Conservation (phyloP, 495 filamentous ascomycete genomes). For the Penicilliopsis zonata region DNA sequence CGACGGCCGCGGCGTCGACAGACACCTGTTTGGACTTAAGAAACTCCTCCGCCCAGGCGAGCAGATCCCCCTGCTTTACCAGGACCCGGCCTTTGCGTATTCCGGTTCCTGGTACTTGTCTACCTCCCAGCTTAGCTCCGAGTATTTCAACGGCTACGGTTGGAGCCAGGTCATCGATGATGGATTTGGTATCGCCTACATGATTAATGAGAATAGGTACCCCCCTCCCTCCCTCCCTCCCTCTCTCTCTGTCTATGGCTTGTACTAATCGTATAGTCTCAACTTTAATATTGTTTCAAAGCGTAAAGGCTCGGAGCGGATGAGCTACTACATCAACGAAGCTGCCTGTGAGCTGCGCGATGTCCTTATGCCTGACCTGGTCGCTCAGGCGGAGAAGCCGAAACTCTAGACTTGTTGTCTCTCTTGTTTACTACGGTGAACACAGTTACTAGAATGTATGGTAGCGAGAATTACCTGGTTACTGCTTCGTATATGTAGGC, state of each 20-base stretch:
- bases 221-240: conserved; percentile 1
- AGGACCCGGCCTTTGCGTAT: conserved; percentile 79
- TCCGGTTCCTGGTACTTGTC: conserved; percentile 81
- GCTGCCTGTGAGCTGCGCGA: conserved; percentile 86
- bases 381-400: conserved; percentile 61
- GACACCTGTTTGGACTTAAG: conserved; percentile 95
- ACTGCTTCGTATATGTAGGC: no score
- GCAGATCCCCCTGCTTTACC: conserved; percentile 68
- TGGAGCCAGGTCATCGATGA: conserved; percentile 98
- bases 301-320: conserved; percentile 76
- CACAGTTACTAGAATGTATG: no score
- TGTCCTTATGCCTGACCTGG: conserved; percentile 70
- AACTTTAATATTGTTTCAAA: conserved; percentile 98
- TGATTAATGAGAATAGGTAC: conserved; percentile 94
- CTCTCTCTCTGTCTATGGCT: conserved; percentile 5
- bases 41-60: conserved; percentile 75
- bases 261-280: conserved; percentile 39
- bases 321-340: conserved; percentile 91
- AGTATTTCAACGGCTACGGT: conserved; percentile 98
- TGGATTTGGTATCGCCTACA: conserved; percentile 96
- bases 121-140: conserved; percentile 79
- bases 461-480: no score
- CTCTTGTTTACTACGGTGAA: no score
- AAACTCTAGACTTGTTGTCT: no score
- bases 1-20: conserved; percentile 88